These are phyloP conservation scores for Brettanomyces bruxellensis DNA, from an alignment of 805 yeast species.

Conservation along the genomic window DNA sequence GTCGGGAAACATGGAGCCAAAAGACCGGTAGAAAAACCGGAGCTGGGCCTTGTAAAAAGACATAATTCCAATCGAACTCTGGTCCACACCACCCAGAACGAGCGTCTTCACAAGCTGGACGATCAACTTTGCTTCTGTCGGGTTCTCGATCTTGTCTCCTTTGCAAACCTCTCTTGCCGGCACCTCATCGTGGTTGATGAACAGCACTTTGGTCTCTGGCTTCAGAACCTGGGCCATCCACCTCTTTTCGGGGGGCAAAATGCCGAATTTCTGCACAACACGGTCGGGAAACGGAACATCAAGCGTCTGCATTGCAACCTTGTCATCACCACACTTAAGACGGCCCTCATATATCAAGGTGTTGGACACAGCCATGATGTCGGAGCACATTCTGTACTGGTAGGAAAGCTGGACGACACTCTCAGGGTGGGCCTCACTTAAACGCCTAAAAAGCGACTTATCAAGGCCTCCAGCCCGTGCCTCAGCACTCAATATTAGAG, in stretches of 20 bases:
- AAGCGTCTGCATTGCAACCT: constrained; percentile 53
- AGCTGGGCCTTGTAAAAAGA: constrained; percentile 83
- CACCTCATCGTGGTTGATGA: constrained; percentile 68
- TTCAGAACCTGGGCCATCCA: constrained; percentile 58
- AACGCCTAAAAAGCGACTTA: constrained; percentile 62
- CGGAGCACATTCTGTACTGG: constrained; percentile 91
- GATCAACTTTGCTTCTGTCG: constrained; percentile 60
- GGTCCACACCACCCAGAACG: constrained; percentile 48
- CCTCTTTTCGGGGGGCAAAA: constrained; percentile 34
- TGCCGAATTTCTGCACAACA: constrained; percentile 8
- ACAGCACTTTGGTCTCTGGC: constrained; percentile 54
- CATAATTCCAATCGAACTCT: constrained; percentile 70
- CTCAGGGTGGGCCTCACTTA: constrained; percentile 66
- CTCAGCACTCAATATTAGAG: constrained; percentile 61
- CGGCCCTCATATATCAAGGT: constrained; percentile 66
- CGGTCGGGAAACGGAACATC: constrained; percentile 34
- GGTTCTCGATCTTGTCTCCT: constrained; percentile 68
- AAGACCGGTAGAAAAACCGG: constrained; percentile 29
- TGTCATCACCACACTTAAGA: constrained; percentile 63
- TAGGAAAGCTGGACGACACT: constrained; percentile 67
- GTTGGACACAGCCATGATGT: constrained; percentile 78
- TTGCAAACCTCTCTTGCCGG: constrained; percentile 46
- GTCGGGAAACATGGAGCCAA: constrained; percentile 22
- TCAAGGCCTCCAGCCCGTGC: constrained; percentile 64
- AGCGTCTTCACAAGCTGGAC: constrained; percentile 54